Evolutionary conservation across 1,284 basidiomycete species (phyloP), one percentile per base, ranked within the genome.

Genomic region (Sphaerobolus stellatus): DNA sequence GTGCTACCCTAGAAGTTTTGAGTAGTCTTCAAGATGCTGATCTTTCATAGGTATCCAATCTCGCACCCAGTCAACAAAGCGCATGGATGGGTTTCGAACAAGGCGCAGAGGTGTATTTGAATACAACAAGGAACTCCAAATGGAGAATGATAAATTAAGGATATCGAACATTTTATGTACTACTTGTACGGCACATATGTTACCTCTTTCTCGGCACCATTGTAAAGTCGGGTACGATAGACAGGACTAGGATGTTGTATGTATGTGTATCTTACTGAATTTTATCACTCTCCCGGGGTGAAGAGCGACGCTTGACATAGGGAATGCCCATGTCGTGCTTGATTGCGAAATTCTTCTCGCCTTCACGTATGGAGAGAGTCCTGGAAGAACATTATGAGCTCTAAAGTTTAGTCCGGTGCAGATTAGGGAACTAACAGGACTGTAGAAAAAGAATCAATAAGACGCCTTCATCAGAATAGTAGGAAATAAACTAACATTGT

Each of bases 51-150:
- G 75, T 86, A 2, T 84, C 83, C 11, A 89, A 86, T 63, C 62
- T 90, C 51, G 65, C 79, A 13, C 87, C 88, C 2, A 80, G 75
- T 22, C 78, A 83, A 59, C 73, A 72, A 41, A 77, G 72, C 5
- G 79, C 86, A 24, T 91, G 89, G 88, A 80, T 83, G 71, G 74
- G 73, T 38, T 68, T 75, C 34, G 75, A 76, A 52, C 71, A 72
- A 8, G 78, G 67, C 25, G 59, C 78, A 4, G 83, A 88, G 61
- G 75, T 90, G 6, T 89, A 81, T 65, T 70, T 92, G 47, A 76
- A 78, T 60, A 87, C 87, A 4, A 73, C 79, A 51, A 71, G 79
- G 34, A 77, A 82, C 58, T 82, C 87, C 18, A 74, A 78, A 57
- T 89, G 86, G 84, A 64, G 47, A 36, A 36, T 50, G 40, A 50